Conservation (phyloP, 108 stramenopile genomes). For the Aureococcus anophagefferens region DNA sequence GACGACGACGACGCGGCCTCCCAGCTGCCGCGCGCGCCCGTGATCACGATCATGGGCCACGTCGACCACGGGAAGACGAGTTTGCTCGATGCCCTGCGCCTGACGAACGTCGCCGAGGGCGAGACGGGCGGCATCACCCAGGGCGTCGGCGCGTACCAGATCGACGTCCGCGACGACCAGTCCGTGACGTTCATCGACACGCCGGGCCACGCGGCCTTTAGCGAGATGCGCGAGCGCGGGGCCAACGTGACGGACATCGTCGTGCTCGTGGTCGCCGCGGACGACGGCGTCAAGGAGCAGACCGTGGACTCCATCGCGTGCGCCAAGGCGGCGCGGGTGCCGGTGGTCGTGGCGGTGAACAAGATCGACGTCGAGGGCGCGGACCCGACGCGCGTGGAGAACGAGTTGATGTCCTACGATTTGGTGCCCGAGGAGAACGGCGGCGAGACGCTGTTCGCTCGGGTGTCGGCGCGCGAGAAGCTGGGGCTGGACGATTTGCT, state of each 20-base stretch:
- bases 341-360: constrained; percentile 90
- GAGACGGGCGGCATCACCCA: constrained; percentile 99
- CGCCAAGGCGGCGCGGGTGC: constrained; percentile 79
- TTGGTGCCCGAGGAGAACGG: constrained; percentile 85
- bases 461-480: constrained; percentile 82
- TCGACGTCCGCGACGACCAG: constrained; percentile 49
- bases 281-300: constrained; percentile 96
- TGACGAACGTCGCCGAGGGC: constrained; percentile 73
- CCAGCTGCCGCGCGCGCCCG: constrained; percentile 73
- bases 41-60: constrained; percentile 99
- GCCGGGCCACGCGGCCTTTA: constrained; percentile 96
- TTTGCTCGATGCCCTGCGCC: constrained; percentile 84
- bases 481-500: constrained; percentile 84
- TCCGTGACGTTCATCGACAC: constrained; percentile 96
- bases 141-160: constrained; percentile 84
- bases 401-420: constrained; percentile 79
- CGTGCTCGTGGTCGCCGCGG: constrained; percentile 96
- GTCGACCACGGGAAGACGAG: constrained; percentile 99
- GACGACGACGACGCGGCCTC: constrained; percentile 63
- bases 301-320: constrained; percentile 91
- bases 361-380: constrained; percentile 84
- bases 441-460: constrained; percentile 74
- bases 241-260: constrained; percentile 96
- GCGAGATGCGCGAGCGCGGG: constrained; percentile 90
- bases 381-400: constrained; percentile 63